A percentile compares a stretch with the other conserved stretches of the same genome.
Conservation (phyloP, 2,329 filamentous ascomycete genomes). For the Elsinoe fawcettii region DNA sequence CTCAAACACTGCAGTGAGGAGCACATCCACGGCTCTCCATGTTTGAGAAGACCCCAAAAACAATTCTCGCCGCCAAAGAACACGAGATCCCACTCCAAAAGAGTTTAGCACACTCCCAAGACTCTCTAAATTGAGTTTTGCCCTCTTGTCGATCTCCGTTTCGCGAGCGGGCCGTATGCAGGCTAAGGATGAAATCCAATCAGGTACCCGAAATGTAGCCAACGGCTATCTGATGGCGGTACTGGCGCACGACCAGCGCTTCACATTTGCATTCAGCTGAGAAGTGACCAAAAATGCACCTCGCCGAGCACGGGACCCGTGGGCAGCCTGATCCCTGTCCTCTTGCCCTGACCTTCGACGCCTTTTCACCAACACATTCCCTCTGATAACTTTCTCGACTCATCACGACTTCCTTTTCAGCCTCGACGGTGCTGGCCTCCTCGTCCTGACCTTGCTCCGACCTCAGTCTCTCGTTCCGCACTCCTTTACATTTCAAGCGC, state of each 20-base stretch:
- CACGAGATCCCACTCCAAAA: not conserved
- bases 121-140: not conserved
- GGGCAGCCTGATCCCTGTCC: conserved; percentile 8
- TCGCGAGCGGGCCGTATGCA: not conserved
- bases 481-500: not conserved
- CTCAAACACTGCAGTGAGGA: not conserved
- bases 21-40: not conserved
- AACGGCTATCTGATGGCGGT: conserved; percentile 13
- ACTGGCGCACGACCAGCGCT: conserved; percentile 15
- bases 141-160: conserved; percentile 14
- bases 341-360: conserved; percentile 4
- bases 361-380: conserved; percentile 14
- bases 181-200: conserved; percentile 6
- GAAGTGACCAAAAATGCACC: not conserved
- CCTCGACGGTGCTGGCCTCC: conserved; percentile 4
- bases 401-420: conserved; percentile 13
- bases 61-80: not conserved
- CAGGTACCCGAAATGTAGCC: not conserved
- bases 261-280: conserved; percentile 14
- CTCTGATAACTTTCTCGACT: not conserved
- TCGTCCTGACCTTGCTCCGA: not conserved
- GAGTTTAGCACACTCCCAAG: not conserved
- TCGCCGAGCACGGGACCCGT: not conserved
- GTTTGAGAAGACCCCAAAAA: not conserved
- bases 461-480: conserved; percentile 7